Percentiles rank a stretch among this genome's conserved stretches.
phyloP scores from a whole-genome alignment of 192 early-diverging fungal species.

The Helicostylum pulchrum region DNA sequence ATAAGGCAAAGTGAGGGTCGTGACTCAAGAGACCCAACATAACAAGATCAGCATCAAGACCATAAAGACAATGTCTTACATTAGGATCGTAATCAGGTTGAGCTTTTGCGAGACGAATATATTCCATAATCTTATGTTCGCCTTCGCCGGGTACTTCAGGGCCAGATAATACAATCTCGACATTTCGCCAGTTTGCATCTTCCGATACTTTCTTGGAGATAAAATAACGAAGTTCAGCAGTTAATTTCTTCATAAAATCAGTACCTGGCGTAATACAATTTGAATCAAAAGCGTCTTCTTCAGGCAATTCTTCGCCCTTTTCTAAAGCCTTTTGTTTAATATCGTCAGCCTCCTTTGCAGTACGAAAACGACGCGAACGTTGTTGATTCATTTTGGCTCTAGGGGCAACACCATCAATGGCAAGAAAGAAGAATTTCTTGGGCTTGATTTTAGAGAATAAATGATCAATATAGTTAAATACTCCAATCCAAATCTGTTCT shows the following conservation, averaged over 20 bases:
- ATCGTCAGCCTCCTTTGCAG: constrained; percentile 80
- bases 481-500: constrained; percentile 88
- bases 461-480: constrained; percentile 96
- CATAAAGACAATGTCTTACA: constrained; percentile 93
- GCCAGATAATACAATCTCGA: constrained; percentile 91
- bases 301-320: constrained; percentile 68
- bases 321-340: constrained; percentile 58
- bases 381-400: constrained; percentile 99
- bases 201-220: constrained; percentile 84
- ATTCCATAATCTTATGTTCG: constrained; percentile 99
- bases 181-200: constrained; percentile 85
- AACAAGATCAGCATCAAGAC: constrained; percentile 96
- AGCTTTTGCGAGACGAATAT: constrained; percentile 81
- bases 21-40: constrained; percentile 95
- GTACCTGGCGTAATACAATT: constrained; percentile 99
- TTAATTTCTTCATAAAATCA: constrained; percentile 91
- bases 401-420: constrained; percentile 94
- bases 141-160: constrained; percentile 96
- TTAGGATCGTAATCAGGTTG: constrained; percentile 84
- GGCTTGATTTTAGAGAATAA: constrained; percentile 91
- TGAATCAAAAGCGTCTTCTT: constrained; percentile 82
- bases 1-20: constrained; percentile 93
- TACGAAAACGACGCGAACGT: constrained; percentile 92
- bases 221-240: constrained; percentile 85
- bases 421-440: constrained; percentile 91